These are phyloP conservation scores for Claviceps maximensis DNA, from an alignment of 2,329 filamentous ascomycete genomes.

Conservation along the genomic window DNA sequence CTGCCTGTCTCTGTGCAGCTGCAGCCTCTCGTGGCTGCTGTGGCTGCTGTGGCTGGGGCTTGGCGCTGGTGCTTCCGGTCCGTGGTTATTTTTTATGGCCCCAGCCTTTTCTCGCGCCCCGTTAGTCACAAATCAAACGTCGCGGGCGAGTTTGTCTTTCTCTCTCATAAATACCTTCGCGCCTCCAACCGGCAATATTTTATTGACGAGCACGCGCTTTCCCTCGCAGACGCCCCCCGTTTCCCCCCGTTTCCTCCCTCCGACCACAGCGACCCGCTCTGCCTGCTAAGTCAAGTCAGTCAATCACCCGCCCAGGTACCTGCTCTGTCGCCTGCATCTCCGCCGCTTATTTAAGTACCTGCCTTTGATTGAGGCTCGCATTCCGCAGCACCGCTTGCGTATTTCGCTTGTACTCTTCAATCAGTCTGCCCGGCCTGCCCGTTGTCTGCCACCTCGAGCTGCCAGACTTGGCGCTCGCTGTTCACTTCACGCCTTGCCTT, in stretches of 20 bases:
- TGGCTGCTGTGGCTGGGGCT: slow-evolving; percentile 4
- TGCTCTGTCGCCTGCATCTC: slow-evolving; percentile 2
- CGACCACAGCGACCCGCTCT: slow-evolving; percentile 6
- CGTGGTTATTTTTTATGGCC: slow-evolving; percentile 23
- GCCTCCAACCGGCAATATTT: slow-evolving; percentile 29
- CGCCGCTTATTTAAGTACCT: not conserved
- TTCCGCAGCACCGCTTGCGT: slow-evolving; percentile 1
- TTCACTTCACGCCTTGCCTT: not conserved
- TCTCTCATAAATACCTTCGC: slow-evolving; percentile 34
- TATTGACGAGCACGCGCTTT: slow-evolving; percentile 34
- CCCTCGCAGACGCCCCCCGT: slow-evolving; percentile 24
- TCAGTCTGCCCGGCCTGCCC: not conserved
- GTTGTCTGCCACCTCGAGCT: not conserved
- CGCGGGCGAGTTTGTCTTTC: slow-evolving; percentile 21
- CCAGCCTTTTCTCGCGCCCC: slow-evolving; percentile 21
- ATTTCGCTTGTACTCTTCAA: not conserved
- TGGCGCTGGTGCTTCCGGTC: slow-evolving; percentile 10
- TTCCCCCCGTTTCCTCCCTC: slow-evolving; percentile 13
- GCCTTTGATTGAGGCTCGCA: not conserved
- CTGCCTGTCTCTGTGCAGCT: too few relatives aligned
- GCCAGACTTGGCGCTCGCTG: not conserved
- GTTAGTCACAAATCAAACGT: slow-evolving; percentile 24
- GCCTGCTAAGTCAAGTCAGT: too few relatives aligned
- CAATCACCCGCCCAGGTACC: slow-evolving; percentile 12
- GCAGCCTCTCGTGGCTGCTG: not conserved